phyloP scores from a whole-genome alignment of 768 basidiomycete genomes.

The Tricholoma furcatifolium region DNA sequence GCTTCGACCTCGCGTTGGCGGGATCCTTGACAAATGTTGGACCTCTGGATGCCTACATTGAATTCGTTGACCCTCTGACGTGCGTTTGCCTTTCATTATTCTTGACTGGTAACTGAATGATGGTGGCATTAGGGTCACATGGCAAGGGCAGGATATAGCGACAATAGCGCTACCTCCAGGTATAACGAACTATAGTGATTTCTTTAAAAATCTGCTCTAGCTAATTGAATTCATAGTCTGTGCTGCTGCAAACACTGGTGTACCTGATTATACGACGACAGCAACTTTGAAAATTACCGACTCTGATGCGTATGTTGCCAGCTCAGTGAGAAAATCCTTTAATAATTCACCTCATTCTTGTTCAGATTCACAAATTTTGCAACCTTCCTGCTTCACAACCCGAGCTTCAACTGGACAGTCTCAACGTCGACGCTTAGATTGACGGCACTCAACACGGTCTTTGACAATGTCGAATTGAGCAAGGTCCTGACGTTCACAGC shows the following conservation, averaged over 20 bases:
- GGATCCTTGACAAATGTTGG: slow-evolving; percentile 64
- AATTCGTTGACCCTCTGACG: slow-evolving; percentile 62
- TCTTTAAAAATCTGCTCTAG: background rate
- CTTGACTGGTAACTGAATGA: background rate
- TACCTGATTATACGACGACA: slow-evolving; percentile 57
- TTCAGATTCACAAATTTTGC: slow-evolving; percentile 64
- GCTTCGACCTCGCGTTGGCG: slow-evolving; percentile 59
- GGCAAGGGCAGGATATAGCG: slow-evolving; percentile 64
- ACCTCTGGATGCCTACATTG: slow-evolving; percentile 68
- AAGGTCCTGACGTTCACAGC: slow-evolving; percentile 67
- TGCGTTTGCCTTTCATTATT: slow-evolving; percentile 27
- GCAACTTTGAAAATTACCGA: slow-evolving; percentile 59
- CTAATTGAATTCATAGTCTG: slow-evolving; percentile 45
- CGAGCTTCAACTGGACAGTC: slow-evolving; percentile 68
- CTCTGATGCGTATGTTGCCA: slow-evolving; percentile 37
- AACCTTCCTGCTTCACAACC: slow-evolving; percentile 61
- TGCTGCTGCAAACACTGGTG: slow-evolving; percentile 63
- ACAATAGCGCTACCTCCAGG: slow-evolving; percentile 60
- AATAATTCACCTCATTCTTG: slow-evolving; percentile 1
- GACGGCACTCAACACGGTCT: slow-evolving; percentile 65
- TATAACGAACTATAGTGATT: slow-evolving; percentile 29
- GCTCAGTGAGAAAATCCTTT: background rate
- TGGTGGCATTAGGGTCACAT: slow-evolving; percentile 45
- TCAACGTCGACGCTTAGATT: slow-evolving; percentile 63
- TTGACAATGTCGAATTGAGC: slow-evolving; percentile 59